A percentile compares a stretch with the other conserved stretches of the same genome.
These are phyloP conservation scores for Elsinoe fawcettii DNA, from an alignment of 2,329 filamentous ascomycete genomes.

Conservation along the genomic window DNA sequence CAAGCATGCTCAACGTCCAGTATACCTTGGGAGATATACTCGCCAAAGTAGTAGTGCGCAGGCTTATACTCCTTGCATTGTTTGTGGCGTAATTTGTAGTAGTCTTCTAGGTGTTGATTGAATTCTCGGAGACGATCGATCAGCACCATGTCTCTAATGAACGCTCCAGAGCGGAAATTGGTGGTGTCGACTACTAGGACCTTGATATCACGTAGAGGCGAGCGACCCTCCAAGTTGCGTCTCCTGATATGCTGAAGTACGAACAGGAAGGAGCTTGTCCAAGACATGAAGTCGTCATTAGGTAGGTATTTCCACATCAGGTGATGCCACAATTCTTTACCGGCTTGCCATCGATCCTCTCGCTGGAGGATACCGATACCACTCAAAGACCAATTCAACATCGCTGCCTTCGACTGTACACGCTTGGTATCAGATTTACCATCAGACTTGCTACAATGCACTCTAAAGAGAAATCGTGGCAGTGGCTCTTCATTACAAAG, in stretches of 20 bases:
- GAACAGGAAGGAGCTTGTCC: background rate
- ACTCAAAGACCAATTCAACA: too few relatives aligned
- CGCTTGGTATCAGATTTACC: too few relatives aligned
- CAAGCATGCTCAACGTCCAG: background rate
- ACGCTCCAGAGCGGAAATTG: background rate
- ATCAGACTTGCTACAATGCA: too few relatives aligned
- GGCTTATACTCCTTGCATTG: background rate
- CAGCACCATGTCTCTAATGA: background rate
- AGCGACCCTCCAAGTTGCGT: background rate
- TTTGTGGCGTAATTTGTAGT: background rate
- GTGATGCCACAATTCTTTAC: background rate
- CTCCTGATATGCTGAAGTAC: background rate
- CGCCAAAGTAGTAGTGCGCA: background rate
- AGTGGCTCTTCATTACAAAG: too few relatives aligned
- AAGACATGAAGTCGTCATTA: background rate
- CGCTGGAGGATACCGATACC: too few relatives aligned
- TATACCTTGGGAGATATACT: background rate
- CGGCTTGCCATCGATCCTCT: background rate
- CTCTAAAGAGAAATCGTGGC: too few relatives aligned
- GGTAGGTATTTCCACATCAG: background rate
- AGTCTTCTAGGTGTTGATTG: background rate
- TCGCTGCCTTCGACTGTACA: background rate
- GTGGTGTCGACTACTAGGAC: background rate
- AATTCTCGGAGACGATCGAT: background rate
- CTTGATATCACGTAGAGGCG: background rate